Conservation (phyloP, 139 green algal species). For the Tetradesmus lagerheimii region DNA sequence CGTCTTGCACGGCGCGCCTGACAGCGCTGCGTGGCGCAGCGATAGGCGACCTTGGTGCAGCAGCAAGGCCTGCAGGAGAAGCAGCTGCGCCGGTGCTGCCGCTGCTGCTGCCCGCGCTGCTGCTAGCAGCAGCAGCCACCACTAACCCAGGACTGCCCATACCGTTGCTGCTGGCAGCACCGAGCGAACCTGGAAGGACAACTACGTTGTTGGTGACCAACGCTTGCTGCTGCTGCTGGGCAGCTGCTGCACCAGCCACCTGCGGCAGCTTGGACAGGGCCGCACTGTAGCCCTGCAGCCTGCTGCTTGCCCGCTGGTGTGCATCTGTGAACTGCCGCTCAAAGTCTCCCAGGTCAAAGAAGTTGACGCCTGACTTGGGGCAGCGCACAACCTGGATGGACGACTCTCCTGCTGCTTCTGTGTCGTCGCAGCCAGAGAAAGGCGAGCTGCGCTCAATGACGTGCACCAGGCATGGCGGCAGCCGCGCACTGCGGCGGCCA, state of each 20-base stretch:
- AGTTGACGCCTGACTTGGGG: conserved; percentile 76
- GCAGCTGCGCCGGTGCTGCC: neutral
- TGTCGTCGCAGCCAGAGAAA: conserved; percentile 84
- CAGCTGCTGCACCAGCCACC: neutral
- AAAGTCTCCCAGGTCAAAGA: conserved; percentile 86
- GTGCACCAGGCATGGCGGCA: conserved; percentile 85
- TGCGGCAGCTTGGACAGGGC: neutral
- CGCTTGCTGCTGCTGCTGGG: neutral
- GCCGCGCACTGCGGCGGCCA: neutral
- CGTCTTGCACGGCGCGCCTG: conserved; percentile 21
- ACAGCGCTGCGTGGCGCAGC: neutral
- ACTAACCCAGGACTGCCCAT: neutral
- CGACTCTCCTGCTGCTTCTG: conserved; percentile 56
- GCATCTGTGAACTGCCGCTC: conserved; percentile 71
- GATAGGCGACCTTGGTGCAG: neutral
- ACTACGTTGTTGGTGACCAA: neutral
- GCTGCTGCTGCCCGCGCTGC: neutral
- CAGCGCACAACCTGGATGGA: conserved; percentile 74
- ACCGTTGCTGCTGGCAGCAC: neutral
- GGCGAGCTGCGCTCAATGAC: conserved; percentile 82
- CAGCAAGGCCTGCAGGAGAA: conserved; percentile 12
- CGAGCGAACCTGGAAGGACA: neutral
- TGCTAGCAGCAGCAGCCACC: conserved; percentile 8
- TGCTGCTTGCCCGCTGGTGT: conserved; percentile 45
- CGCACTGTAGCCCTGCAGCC: conserved; percentile 10